Percentiles rank a stretch among this genome's conserved stretches.
These are phyloP conservation scores for Dactylis glomerata DNA, from an alignment of 176 grass and related monocot genomes.

Conservation along the genomic window DNA sequence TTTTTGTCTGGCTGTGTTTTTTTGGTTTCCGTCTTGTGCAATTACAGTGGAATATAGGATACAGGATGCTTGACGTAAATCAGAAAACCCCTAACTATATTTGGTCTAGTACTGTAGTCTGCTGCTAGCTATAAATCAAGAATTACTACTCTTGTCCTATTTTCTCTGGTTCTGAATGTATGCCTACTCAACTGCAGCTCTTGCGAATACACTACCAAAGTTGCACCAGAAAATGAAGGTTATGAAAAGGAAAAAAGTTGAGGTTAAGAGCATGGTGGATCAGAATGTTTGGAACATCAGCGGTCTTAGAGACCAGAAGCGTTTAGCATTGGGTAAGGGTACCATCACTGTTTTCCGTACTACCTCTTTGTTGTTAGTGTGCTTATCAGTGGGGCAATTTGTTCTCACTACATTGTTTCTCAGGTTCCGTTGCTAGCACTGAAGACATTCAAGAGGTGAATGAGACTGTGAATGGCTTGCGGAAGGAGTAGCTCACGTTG, in stretches of 20 bases:
- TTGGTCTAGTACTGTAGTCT: conserved; percentile 11
- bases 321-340: conserved; percentile 6
- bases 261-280: neutral
- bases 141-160: neutral
- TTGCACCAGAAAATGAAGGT: conserved; percentile 33
- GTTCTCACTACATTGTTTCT: neutral
- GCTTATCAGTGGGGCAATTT: neutral
- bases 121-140: neutral
- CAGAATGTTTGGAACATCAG: conserved; percentile 7
- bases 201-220: conserved; percentile 28
- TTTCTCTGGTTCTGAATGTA: neutral
- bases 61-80: neutral
- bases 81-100: neutral
- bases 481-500: neutral
- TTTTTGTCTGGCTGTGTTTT: neutral
- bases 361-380: neutral
- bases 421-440: conserved; percentile 1
- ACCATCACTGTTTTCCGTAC: neutral
- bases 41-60: neutral
- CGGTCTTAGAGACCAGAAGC: conserved; percentile 8
- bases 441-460: conserved; percentile 31
- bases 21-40: neutral
- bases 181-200: conserved; percentile 27
- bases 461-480: neutral
- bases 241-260: conserved; percentile 30